Conservation (phyloP, 2,329 filamentous ascomycete genomes). For the Pseudocercospora fijiensis region DNA sequence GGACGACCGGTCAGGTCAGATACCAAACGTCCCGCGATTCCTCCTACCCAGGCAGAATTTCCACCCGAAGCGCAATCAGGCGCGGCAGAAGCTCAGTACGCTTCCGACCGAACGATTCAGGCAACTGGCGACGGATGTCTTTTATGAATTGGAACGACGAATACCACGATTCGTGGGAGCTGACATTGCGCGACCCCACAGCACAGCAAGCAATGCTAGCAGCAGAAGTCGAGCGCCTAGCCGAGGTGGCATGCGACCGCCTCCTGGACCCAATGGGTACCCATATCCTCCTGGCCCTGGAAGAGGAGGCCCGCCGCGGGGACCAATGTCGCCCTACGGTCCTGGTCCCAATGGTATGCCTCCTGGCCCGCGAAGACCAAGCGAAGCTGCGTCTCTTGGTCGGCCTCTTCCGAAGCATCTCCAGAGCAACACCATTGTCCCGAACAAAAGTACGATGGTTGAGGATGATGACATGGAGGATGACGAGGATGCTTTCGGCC, state of each 20-base stretch:
- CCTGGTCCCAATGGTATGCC: constrained; percentile 35
- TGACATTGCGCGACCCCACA: constrained; percentile 68
- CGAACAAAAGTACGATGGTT: constrained; percentile 96
- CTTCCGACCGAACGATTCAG: constrained; percentile 83
- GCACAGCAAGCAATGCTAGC: constrained; percentile 57
- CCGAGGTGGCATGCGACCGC: constrained; percentile 33
- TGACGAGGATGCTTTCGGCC: constrained; percentile 31
- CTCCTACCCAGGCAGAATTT: constrained; percentile 84
- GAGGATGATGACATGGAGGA: constrained; percentile 73
- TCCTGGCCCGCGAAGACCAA: constrained; percentile 49
- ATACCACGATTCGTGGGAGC: constrained; percentile 75
- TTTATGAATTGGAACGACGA: constrained; percentile 86
- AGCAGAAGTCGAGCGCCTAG: constrained; percentile 31
- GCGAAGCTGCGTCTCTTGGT: constrained; percentile 48
- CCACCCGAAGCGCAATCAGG: constrained; percentile 96
- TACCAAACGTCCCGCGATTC: constrained; percentile 63
- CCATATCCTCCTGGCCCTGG: constrained; percentile 25
- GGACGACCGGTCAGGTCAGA: constrained; percentile 53
- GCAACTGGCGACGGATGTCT: constrained; percentile 92
- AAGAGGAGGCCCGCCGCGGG: constrained; percentile 30
- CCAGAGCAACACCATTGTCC: constrained; percentile 92
- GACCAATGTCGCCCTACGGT: constrained; percentile 23
- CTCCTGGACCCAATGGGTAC: constrained; percentile 24
- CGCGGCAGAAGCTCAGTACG: constrained; percentile 90
- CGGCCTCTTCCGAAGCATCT: constrained; percentile 84